phyloP scores from a whole-genome alignment of 75 land plant species.

The Picea sitchensis region DNA sequence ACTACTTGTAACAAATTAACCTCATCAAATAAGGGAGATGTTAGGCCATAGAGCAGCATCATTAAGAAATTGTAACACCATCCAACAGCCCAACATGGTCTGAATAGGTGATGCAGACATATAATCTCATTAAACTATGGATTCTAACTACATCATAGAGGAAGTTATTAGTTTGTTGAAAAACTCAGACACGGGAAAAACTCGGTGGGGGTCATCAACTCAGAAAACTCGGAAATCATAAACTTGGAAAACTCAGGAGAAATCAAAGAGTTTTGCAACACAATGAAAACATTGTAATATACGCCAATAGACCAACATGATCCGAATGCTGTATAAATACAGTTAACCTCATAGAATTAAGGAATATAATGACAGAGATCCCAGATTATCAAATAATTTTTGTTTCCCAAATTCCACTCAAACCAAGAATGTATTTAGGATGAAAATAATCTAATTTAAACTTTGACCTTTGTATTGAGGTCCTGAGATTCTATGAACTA shows the following conservation, averaged over 20 bases:
- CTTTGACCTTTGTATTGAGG: not conserved
- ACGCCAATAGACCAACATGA: too few relatives aligned
- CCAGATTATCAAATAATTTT: too few relatives aligned
- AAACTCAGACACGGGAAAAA: not conserved
- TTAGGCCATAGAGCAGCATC: not conserved
- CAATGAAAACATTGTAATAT: not conserved
- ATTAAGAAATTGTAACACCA: not conserved
- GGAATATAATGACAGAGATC: too few relatives aligned
- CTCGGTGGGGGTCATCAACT: not conserved
- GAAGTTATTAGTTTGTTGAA: not conserved
- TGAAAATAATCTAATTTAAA: too few relatives aligned
- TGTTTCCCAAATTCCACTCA: too few relatives aligned
- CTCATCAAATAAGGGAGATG: not conserved
- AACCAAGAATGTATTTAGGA: too few relatives aligned
- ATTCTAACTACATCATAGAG: not conserved
- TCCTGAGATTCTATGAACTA: not conserved
- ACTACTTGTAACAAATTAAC: not conserved
- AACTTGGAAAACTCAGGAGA: too few relatives aligned
- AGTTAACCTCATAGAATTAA: too few relatives aligned
- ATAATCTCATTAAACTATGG: not conserved
- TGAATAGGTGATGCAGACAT: not conserved
- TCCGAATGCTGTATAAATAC: too few relatives aligned
- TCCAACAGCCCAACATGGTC: not conserved
- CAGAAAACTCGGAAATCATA: not conserved
- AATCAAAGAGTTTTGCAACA: not conserved